Evolutionary conservation across 768 basidiomycete species (phyloP).

Genomic region (Gymnopilus junonius): DNA sequence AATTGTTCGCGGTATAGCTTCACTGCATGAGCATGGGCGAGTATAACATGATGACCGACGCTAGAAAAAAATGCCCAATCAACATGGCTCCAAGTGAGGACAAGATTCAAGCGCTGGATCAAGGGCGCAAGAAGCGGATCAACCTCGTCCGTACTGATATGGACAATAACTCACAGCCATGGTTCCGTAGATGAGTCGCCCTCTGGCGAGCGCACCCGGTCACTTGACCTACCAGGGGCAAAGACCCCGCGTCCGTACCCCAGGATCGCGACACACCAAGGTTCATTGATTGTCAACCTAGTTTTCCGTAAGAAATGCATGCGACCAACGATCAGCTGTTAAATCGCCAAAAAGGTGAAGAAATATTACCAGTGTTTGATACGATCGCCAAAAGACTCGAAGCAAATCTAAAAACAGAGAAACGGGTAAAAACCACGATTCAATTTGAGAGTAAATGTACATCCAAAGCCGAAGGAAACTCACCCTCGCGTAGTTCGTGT

Average conservation of each 20-base stretch:
- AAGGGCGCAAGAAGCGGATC: slow-evolving; percentile 11
- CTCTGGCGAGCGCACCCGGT: slow-evolving; percentile 60
- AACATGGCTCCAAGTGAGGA: slow-evolving; percentile 3
- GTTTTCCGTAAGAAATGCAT: neutral
- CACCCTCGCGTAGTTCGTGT: slow-evolving; percentile 58
- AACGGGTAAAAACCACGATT: slow-evolving; percentile 11
- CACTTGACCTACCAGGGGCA: slow-evolving; percentile 71
- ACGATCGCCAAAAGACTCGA: slow-evolving; percentile 74
- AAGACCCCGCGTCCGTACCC: slow-evolving; percentile 77
- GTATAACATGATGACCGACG: slow-evolving; percentile 68
- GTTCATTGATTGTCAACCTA: slow-evolving; percentile 80
- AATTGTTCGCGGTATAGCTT: slow-evolving; percentile 71
- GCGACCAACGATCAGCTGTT: slow-evolving; percentile 27
- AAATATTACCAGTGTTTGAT: slow-evolving; percentile 68
- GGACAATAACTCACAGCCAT: slow-evolving; percentile 57
- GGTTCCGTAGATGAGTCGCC: slow-evolving; percentile 70
- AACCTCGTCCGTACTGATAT: slow-evolving; percentile 17
- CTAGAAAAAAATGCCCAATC: slow-evolving; percentile 34
- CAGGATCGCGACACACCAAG: slow-evolving; percentile 70
- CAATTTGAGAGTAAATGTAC: slow-evolving; percentile 17
- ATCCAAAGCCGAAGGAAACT: slow-evolving; percentile 21
- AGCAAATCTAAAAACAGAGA: slow-evolving; percentile 69
- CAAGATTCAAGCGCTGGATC: neutral
- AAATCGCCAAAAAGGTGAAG: slow-evolving; percentile 14
- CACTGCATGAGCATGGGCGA: slow-evolving; percentile 71